These are phyloP conservation scores for Emericellopsis atlantica DNA, from an alignment of 2,329 filamentous ascomycete genomes.

Conservation along the genomic window DNA sequence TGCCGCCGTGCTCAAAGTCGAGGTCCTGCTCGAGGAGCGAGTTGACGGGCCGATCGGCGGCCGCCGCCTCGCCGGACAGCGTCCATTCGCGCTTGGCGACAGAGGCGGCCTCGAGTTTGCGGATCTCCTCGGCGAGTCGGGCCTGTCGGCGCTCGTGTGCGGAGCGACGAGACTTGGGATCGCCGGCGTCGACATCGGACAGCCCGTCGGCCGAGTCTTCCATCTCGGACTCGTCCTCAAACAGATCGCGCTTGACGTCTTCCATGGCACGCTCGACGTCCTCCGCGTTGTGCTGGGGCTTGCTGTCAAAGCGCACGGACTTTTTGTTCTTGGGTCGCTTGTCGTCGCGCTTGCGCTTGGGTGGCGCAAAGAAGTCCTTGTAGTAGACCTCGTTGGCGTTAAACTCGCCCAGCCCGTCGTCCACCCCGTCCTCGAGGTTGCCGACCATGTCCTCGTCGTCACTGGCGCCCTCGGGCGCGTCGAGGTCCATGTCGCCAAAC, in stretches of 20 bases:
- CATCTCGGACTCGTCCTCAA: slow-evolving; percentile 61
- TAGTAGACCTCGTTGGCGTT: slow-evolving; percentile 89
- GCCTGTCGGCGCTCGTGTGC: slow-evolving; percentile 79
- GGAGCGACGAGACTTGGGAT: slow-evolving; percentile 64
- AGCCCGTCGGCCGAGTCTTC: slow-evolving; percentile 54
- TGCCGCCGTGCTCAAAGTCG: slow-evolving; percentile 90
- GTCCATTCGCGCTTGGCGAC: slow-evolving; percentile 89
- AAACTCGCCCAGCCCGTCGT: slow-evolving; percentile 43
- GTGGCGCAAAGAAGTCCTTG: slow-evolving; percentile 87
- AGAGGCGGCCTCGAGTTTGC: slow-evolving; percentile 76
- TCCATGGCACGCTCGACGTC: slow-evolving; percentile 76
- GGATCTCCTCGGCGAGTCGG: slow-evolving; percentile 80
- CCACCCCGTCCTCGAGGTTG: slow-evolving; percentile 23
- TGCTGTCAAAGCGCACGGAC: slow-evolving; percentile 23
- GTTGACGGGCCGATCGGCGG: slow-evolving; percentile 72
- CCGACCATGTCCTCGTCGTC: slow-evolving; percentile 43
- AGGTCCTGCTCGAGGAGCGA: slow-evolving; percentile 89
- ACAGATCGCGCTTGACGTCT: slow-evolving; percentile 78
- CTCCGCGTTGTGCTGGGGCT: slow-evolving; percentile 35
- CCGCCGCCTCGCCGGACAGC: slow-evolving; percentile 75
- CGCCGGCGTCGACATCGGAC: slow-evolving; percentile 53
- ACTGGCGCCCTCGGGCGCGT: slow-evolving; percentile 57
- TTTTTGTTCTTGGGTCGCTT: slow-evolving; percentile 34
- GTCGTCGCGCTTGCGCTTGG: slow-evolving; percentile 54
- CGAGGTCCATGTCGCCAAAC: slow-evolving; percentile 67